Conservation (phyloP, 2,329 filamentous ascomycete species). For the Emericellopsis cladophorae region DNA sequence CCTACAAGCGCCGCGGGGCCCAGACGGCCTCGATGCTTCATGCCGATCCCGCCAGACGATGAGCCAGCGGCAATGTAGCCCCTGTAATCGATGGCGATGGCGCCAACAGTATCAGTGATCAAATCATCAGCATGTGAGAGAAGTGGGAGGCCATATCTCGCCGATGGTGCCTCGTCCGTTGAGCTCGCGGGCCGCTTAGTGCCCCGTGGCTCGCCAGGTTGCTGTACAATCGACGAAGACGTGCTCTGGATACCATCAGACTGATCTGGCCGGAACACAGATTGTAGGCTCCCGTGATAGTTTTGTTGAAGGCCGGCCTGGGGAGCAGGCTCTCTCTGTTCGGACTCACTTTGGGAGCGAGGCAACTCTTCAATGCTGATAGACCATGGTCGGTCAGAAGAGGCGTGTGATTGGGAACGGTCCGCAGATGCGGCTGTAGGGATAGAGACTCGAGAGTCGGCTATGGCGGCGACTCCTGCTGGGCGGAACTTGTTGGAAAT, state of each 20-base stretch:
- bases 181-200: constrained; percentile 18
- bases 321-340: neutral
- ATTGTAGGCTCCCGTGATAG: too few species aligned
- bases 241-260: constrained; percentile 1
- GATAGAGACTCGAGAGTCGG: constrained; percentile 7
- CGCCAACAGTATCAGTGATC: constrained; percentile 89
- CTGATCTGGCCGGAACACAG: neutral
- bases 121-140: constrained; percentile 34
- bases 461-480: constrained; percentile 12
- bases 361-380: too few species aligned
- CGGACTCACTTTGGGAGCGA: neutral
- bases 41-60: constrained; percentile 93
- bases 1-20: constrained; percentile 90
- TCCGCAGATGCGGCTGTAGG: neutral
- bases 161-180: constrained; percentile 2
- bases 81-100: constrained; percentile 77
- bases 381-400: too few species aligned
- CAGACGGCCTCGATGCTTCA: constrained; percentile 89
- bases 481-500: neutral
- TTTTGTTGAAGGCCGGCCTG: neutral
- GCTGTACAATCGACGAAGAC: neutral
- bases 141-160: constrained; percentile 3
- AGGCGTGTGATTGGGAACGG: neutral
- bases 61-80: constrained; percentile 90
- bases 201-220: constrained; percentile 12